Evolutionary conservation across 805 yeast genomes (phyloP), one percentile per base, ranked within the genome.

Genomic region (Yamadazyma scolyti): DNA sequence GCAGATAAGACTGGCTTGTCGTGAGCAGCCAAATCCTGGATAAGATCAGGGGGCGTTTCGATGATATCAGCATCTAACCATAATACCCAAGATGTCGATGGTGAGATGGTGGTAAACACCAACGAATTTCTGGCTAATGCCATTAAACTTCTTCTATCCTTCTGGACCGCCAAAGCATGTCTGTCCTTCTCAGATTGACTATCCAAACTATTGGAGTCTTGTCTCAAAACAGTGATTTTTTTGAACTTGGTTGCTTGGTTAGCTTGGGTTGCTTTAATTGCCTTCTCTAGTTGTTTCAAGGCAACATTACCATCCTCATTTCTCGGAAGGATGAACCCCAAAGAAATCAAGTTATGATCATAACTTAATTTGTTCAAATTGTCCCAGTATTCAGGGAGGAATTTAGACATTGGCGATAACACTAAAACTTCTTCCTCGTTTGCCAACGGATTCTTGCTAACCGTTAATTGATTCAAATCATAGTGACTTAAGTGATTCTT

Each of bases 1-100:
- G 97, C 97, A 2, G 93, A 82, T 17, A 93, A 58, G 8, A 93
- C 83, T 3, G 96, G 87, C 56, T 82, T 86, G 56, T 90, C 77
- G 58, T 88, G 96, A 8, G 70, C 51, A 11, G 90, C 79, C 72
- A 93, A 61, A 53, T 90, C 97, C 63, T 93, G 95, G 40, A 93
- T 75, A 47, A 93, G 62, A 11, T 83, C 76, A 9, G 73, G 60
- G 11, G 96, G 95, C 4, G 96, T 76, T 59, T 93, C 99, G 20
- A 89, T 73, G 25, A 93, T 81, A 59, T 93, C 99, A 2, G 95
- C 81, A 58, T 93, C 99, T 44, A 93, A 66, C 99, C 99, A 93
- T 30, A 93, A 65, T 12, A 90, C 83, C 98, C 98, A 93, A 14
- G 94, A 77, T 2, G 95, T 88, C 45, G 82, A 75, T 13, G 97